Base-by-base conservation (phyloP, 116 monocot species). In the Iris pallida region DNA sequence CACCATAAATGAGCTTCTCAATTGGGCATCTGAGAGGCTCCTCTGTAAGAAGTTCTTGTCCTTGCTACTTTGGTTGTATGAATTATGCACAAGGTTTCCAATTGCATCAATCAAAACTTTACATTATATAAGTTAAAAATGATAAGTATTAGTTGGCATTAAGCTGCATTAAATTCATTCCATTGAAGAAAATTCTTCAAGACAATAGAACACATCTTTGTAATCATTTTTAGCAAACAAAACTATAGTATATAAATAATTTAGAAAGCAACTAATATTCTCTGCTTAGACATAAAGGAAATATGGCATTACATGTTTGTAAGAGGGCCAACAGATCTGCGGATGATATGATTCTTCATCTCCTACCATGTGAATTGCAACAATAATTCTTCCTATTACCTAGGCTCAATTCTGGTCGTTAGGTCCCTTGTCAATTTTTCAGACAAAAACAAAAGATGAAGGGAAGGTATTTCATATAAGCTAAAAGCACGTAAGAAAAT, bases 401-500 rank as follows among this genome's bases (percentile, higher is more conserved):
- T 83, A 83, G 16, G 95, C 88, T 71, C 83, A 90, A 68, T 81
- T 79, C 52, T 79, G 76, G 59, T 85, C 88, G 74, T 90, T 85
- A 80, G 90, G 76, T 19, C 88, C 90, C 76, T 95, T 90, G 61
- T 87, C 74, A 67, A 98, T 98, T 69, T 84, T 98, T 93, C 98
- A 98, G 42, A 90, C 85, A 75, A 86, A 88, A 68, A 93, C 2
- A 67, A 75, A 59, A 16, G 20, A 48, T 0, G 53, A 61, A 66
- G 30, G 30, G 30, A 30, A 1, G 30, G 30, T 30, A 1, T 30
- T 30, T 0, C 30, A 59, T 59, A 45, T 16, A 64, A 46, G 15
- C 65, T 67, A 3, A 8, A 16, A 67, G 42, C 41, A 54, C 55
- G 52, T 16, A 54, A 67, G 7, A 30, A 67, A n/a, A 54, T 20